Evolutionary conservation across 108 stramenopile genomes (phyloP).

Genomic region (Phaeodactylum tricornutum): DNA sequence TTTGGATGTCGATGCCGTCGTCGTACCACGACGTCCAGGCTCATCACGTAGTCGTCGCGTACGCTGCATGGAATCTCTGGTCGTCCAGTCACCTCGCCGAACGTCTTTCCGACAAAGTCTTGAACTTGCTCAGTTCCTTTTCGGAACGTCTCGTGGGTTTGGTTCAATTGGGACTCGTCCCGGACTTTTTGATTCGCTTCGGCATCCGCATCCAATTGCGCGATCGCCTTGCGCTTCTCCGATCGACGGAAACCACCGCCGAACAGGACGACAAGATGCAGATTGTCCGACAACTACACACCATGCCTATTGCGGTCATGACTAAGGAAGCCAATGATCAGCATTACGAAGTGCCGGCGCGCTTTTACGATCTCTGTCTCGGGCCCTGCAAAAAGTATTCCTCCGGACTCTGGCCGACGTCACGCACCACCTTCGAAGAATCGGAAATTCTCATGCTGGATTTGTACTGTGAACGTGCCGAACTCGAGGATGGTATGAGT

Average conservation of each 20-base stretch:
- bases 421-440: constrained; percentile 46
- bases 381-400: constrained; percentile 93
- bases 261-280: constrained; percentile 40
- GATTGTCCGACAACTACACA: constrained; percentile 39
- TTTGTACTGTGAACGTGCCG: constrained; percentile 76
- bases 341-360: constrained; percentile 96
- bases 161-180: constrained; percentile 34
- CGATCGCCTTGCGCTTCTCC: constrained; percentile 37
- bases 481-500: constrained; percentile 79
- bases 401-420: constrained; percentile 58
- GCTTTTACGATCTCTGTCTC: constrained; percentile 80
- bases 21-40: constrained; percentile 44
- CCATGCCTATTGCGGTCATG: constrained; percentile 79
- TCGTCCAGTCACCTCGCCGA: constrained; percentile 23
- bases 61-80: constrained; percentile 20
- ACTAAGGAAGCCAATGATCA: constrained; percentile 89
- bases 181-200: constrained; percentile 57
- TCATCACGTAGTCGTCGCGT: constrained; percentile 43
- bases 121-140: constrained; percentile 24
- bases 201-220: constrained; percentile 56
- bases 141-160: constrained; percentile 25
- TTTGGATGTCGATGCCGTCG: no score
- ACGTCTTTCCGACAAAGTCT: constrained; percentile 27
- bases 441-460: constrained; percentile 84
- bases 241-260: constrained; percentile 13